Conservation (phyloP, 2,329 filamentous ascomycete species). For the Phaeosphaeriaceae sp. region DNA sequence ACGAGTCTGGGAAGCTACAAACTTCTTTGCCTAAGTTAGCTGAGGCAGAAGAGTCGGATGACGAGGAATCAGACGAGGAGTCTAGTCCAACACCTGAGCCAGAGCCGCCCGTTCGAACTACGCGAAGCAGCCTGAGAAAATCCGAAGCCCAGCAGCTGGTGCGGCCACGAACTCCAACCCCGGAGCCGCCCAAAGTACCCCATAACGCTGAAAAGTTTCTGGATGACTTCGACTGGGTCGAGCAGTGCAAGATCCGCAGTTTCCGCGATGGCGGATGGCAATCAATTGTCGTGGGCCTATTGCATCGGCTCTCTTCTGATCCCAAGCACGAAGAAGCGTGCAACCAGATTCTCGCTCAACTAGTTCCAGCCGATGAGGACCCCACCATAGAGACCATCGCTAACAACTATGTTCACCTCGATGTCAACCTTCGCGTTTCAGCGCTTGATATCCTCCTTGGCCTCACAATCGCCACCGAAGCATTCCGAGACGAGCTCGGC, state of each 20-base stretch:
- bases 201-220: conserved; percentile 81
- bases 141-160: conserved; percentile 69
- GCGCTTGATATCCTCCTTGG: conserved; percentile 86
- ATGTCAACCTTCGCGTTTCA: conserved; percentile 82
- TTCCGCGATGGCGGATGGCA: conserved; percentile 93
- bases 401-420: conserved; percentile 74
- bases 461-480: conserved; percentile 84
- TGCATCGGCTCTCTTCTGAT: conserved; percentile 83
- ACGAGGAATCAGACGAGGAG: conserved; percentile 61
- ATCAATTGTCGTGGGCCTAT: conserved; percentile 82
- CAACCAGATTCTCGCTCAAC: conserved; percentile 77
- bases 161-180: conserved; percentile 48
- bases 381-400: conserved; percentile 77
- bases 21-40: conserved; percentile 77
- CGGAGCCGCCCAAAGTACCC: conserved; percentile 42
- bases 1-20: conserved; percentile 79
- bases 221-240: conserved; percentile 80
- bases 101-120: conserved; percentile 79
- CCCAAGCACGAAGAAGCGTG: conserved; percentile 74
- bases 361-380: conserved; percentile 80
- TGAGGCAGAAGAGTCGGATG: conserved; percentile 43
- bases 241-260: conserved; percentile 80
- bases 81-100: conserved; percentile 64
- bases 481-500: conserved; percentile 86
- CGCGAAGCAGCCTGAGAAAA: conserved; percentile 84